phyloP scores from a whole-genome alignment of 2,329 filamentous ascomycete genomes.

The Botrytis squamosa region DNA sequence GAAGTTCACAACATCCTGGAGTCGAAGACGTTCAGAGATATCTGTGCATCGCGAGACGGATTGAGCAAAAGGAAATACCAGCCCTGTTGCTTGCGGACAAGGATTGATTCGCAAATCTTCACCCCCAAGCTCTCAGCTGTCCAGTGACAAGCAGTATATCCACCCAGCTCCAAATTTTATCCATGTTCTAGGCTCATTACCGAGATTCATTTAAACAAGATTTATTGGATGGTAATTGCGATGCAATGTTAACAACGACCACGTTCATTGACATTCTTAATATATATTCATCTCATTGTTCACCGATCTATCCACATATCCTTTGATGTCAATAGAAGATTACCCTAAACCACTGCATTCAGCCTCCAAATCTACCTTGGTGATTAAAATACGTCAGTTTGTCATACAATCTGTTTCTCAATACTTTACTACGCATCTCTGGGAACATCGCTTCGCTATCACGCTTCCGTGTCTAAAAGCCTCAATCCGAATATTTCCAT shows the following conservation, averaged over 20 bases:
- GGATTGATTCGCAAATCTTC: slow-evolving; percentile 1
- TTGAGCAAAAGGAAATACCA: neutral
- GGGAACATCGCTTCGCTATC: neutral
- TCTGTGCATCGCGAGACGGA: neutral
- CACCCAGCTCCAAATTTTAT: neutral
- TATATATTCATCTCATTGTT: neutral
- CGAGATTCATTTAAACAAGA: slow-evolving; percentile 1
- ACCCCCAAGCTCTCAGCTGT: neutral
- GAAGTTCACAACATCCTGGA: neutral
- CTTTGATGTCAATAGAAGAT: neutral
- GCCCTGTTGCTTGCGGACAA: neutral
- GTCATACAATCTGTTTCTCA: neutral
- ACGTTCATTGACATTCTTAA: neutral
- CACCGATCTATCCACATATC: neutral
- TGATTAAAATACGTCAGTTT: slow-evolving; percentile 7
- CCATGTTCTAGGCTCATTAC: neutral
- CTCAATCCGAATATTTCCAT: neutral
- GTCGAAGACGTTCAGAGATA: neutral
- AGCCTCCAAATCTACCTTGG: neutral
- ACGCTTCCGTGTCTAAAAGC: slow-evolving; percentile 4
- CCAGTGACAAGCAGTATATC: neutral
- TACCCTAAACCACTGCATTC: slow-evolving; percentile 5
- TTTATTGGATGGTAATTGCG: neutral
- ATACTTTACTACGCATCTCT: neutral
- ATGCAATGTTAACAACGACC: neutral